Conservation (phyloP, 2,329 filamentous ascomycete genomes). For the Fusarium coicis region DNA sequence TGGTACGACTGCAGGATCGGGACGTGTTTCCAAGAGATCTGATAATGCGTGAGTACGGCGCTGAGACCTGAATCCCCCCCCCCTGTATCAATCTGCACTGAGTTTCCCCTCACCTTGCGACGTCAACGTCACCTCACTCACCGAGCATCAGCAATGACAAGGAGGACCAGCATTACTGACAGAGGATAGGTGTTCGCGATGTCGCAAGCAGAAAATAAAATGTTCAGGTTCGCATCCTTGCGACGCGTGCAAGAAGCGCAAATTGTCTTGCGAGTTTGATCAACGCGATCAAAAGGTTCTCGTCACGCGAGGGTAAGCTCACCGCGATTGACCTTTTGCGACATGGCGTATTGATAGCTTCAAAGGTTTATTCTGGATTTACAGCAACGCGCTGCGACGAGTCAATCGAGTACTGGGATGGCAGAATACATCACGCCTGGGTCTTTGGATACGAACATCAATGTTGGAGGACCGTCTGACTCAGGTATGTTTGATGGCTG, state of each 20-base stretch:
- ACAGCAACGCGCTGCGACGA: conserved; percentile 43
- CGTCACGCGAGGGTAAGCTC: conserved; percentile 56
- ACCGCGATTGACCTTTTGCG: neutral
- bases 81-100: neutral
- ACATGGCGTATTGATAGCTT: neutral
- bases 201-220: conserved; percentile 50
- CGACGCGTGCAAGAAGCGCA: conserved; percentile 48
- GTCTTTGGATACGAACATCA: conserved; percentile 35
- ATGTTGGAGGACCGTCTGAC: conserved; percentile 26
- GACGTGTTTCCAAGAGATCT: conserved; percentile 42
- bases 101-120: conserved; percentile 1
- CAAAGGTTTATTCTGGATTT: conserved; percentile 51
- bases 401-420: conserved; percentile 10
- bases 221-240: conserved; percentile 49
- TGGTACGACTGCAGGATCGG: conserved; percentile 9
- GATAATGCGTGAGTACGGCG: conserved; percentile 39
- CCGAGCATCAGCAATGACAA: neutral
- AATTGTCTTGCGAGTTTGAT: conserved; percentile 48
- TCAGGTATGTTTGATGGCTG: conserved; percentile 1
- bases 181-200: conserved; percentile 40
- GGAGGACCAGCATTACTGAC: neutral
- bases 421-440: conserved; percentile 39
- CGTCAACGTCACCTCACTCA: neutral
- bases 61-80: neutral
- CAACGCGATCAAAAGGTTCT: conserved; percentile 60